Base-by-base conservation (phyloP, 208 protist genomes). In the Acanthamoeba healyi region DNA sequence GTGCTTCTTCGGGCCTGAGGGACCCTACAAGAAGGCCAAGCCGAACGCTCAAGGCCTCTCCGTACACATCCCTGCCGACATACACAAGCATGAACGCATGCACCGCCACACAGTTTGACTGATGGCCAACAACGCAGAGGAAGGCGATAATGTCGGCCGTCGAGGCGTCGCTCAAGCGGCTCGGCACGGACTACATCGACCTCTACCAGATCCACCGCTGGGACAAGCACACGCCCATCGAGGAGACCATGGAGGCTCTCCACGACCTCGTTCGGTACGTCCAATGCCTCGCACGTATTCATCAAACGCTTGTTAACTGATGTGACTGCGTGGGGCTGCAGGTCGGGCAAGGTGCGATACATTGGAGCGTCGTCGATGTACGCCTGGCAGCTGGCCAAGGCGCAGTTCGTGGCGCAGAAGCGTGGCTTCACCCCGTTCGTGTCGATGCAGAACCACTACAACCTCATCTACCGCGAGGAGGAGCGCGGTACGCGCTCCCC, bases 171-270 rank as follows among this genome's bases (percentile, higher is more conserved):
- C 79, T 87, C 26, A 87, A 87, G 79, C 79, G 79, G 7, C 54
- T 87, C 29, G 49, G 54, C 0, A 87, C 54, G 49, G 79, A 87
- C 54, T 87, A 87, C 54, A 87, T 87, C 38, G 79, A 87, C 5
- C 54, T 87, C 32, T 87, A 87, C 34, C 79, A 87, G 46, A 67
- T 94, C 67, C 92, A 94, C 56, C 7, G 29, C 7, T 94, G 92
- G 92, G 92, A 94, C 44, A 70, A 70, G 34, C 24, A 72, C 24
- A 92, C 81, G 3, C 38, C 29, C n/a, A 94, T 93, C 17, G 81
- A 94, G 29, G 90, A 94, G 54, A 94, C 90, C 40, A 94, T 94
- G 90, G 90, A 94, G 42, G 7, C 90, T 0, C 90, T 94, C 14
- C 49, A 94, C 72, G 90, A 94, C 63, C 40, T 94, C 24, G 90